Conservation (phyloP, 2,329 filamentous ascomycete genomes). For the Microsporum ferrugineum region DNA sequence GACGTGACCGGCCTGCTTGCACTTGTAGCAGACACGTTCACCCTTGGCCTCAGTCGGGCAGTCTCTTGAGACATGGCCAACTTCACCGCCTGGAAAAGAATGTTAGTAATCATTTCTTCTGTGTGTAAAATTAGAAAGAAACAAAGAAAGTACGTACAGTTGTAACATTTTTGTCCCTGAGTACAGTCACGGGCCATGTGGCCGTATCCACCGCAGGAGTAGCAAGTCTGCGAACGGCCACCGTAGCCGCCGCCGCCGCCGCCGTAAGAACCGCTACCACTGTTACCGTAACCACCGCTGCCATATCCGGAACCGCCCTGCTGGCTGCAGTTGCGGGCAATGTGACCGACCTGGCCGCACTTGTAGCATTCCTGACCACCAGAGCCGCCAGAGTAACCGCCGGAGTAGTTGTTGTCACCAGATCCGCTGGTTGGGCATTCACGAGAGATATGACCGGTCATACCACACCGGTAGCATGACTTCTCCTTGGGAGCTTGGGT, state of each 20-base stretch:
- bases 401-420: constrained; percentile 35
- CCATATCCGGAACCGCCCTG: constrained; percentile 40
- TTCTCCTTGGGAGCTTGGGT: constrained; percentile 79
- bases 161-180: constrained; percentile 99
- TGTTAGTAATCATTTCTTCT: constrained; percentile 5
- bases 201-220: constrained; percentile 92
- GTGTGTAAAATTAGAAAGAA: constrained; percentile 5
- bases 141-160: constrained; percentile 50
- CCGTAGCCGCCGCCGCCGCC: constrained; percentile 34
- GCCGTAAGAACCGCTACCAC: constrained; percentile 28
- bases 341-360: constrained; percentile 93
- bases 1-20: constrained; percentile 74
- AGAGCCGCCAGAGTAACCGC: constrained; percentile 33
- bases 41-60: constrained; percentile 83
- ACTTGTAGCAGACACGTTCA: constrained; percentile 99
- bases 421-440: constrained; percentile 46
- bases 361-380: constrained; percentile 76
- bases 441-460: constrained; percentile 80
- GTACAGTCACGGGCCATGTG: constrained; percentile 98
- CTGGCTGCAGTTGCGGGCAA: constrained; percentile 58
- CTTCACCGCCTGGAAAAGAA: constrained; percentile 52
- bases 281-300: constrained; percentile 37
- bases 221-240: constrained; percentile 72
- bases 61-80: constrained; percentile 88
- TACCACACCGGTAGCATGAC: constrained; percentile 54